Conservation (phyloP, 768 basidiomycete species). For the Kwoniella newhampshirensis region DNA sequence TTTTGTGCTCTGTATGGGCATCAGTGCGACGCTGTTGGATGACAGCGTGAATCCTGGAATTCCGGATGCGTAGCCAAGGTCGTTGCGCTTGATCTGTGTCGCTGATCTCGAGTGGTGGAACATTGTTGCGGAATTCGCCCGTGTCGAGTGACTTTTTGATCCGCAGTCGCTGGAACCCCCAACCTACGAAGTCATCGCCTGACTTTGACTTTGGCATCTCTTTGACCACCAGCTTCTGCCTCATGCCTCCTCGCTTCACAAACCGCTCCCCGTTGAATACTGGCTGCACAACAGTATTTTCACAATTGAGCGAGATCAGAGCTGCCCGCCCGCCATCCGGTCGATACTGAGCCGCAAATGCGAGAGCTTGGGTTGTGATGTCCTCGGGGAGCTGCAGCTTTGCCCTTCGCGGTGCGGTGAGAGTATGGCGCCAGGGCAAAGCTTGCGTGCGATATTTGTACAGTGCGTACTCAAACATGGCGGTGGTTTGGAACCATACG, state of each 20-base stretch:
- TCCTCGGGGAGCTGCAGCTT: constrained; percentile 49
- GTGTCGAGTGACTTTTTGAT: not conserved
- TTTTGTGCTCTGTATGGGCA: constrained; percentile 18
- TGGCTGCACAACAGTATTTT: constrained; percentile 48
- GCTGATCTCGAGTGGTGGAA: constrained; percentile 30
- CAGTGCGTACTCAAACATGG: constrained; percentile 41
- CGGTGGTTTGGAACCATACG: constrained; percentile 35
- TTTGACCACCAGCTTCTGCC: constrained; percentile 7
- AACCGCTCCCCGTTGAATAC: constrained; percentile 45
- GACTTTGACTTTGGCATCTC: constrained; percentile 7
- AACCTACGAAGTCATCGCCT: constrained; percentile 28
- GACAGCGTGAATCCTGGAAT: constrained; percentile 8
- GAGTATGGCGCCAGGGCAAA: constrained; percentile 28
- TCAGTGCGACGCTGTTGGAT: constrained; percentile 22
- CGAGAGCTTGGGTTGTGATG: constrained; percentile 47
- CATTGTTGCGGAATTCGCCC: constrained; percentile 26
- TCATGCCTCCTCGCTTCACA: constrained; percentile 23
- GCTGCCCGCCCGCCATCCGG: constrained; percentile 36
- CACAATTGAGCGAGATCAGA: constrained; percentile 14
- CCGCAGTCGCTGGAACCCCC: constrained; percentile 29
- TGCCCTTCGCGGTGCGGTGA: constrained; percentile 30
- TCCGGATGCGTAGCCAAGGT: constrained; percentile 19
- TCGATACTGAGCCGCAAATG: constrained; percentile 23
- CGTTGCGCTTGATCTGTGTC: constrained; percentile 37
- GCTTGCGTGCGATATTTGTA: constrained; percentile 38